A percentile compares a stretch with the other conserved stretches of the same genome.
These are phyloP conservation scores for Yueomyces sinensis DNA, from an alignment of 805 yeast species.

Conservation along the genomic window DNA sequence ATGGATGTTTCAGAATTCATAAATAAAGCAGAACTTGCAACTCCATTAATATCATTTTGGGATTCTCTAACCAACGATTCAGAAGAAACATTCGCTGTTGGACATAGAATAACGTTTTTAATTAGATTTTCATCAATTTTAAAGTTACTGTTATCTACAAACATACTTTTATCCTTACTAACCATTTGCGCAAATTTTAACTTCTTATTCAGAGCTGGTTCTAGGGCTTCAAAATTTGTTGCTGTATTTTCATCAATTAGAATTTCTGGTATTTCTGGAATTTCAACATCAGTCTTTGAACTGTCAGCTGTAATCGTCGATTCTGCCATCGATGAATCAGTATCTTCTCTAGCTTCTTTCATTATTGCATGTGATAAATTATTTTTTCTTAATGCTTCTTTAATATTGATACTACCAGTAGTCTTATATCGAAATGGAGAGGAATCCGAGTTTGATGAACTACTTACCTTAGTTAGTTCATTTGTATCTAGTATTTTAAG, in stretches of 20 bases:
- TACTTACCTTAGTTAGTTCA: constrained; percentile 8
- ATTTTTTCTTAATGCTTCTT: background rate
- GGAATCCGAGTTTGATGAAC: constrained; percentile 10
- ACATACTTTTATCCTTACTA: constrained; percentile 14
- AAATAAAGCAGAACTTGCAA: constrained; percentile 1
- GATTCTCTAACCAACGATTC: background rate
- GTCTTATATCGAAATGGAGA: too few relatives aligned
- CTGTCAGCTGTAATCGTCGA: background rate
- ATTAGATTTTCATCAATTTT: constrained; percentile 16
- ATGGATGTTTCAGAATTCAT: constrained; percentile 40
- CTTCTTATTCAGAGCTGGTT: constrained; percentile 1
- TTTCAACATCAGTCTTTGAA: background rate
- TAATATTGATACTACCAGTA: constrained; percentile 3
- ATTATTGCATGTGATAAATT: background rate
- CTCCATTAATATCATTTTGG: background rate
- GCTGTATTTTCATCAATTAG: constrained; percentile 10
- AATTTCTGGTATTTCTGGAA: constrained; percentile 1
- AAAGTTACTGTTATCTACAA: constrained; percentile 16
- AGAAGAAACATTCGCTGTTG: background rate
- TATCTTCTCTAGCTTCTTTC: background rate
- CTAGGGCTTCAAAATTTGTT: background rate
- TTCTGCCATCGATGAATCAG: background rate
- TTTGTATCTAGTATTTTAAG: constrained; percentile 24
- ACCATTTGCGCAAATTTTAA: constrained; percentile 12
- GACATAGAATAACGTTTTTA: constrained; percentile 5